Evolutionary conservation across 192 early-diverging fungal species (phyloP), one percentile per base, ranked within the genome.

Genomic region (Backusella parvicylindrica): DNA sequence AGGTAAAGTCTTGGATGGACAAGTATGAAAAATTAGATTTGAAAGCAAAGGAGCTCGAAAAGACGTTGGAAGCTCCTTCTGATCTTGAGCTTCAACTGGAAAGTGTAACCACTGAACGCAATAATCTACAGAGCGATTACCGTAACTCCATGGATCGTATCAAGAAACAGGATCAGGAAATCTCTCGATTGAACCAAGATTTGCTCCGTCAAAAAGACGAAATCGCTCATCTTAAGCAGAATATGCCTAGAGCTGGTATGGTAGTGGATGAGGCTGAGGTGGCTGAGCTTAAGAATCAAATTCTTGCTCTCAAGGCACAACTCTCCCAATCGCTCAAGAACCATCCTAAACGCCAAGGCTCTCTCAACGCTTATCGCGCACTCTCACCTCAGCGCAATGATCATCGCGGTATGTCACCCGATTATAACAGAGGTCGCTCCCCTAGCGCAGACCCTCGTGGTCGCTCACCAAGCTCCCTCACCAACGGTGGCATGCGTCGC

Each of bases 201-300:
- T 36, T 89, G 4, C 72, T 64, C 43, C 84, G 87, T 72, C 83
- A 83, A 72, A 87, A 93, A 72, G 89, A 91, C 8, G 92, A 93
- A 71, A 82, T 90, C 33, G 75, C 84, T 60, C 87, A 89, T 79
- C 77, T 93, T 18, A 82, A 84, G 68, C 84, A 81, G 53, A 41
- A 70, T 32, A 37, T 68, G 32, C 40, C 26, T 47, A 38, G 40
- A 41, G 38, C 68, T 2, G 64, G 64, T n/a, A 66, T 31, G 28
- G 77, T 79, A 65, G 84, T 86, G 28, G 93, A 95, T 77, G 80
- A 86, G 21, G 87, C 85, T 31, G 83, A 81, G 11, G 87, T 92
- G 12, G 75, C 86, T 13, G 90, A 88, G 26, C 83, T 95, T n/a
- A 87, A 88, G 79, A 92, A 90, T 68, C 92, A 95, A 74, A 91